These are phyloP conservation scores for Piper longum DNA, from an alignment of 164 flowering plant genomes.

Conservation along the genomic window DNA sequence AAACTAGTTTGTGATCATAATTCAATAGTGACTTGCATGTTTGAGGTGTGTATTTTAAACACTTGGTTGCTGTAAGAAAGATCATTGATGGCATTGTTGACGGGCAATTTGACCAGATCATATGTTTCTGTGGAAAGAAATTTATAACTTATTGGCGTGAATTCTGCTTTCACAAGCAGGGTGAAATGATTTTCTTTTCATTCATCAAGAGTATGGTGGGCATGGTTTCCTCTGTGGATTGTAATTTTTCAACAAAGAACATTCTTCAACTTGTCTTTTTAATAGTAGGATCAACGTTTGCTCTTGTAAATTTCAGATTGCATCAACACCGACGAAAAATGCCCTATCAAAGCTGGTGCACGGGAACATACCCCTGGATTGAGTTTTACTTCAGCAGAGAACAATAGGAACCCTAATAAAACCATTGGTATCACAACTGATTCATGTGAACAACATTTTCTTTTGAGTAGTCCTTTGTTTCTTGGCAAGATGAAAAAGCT, in stretches of 20 bases:
- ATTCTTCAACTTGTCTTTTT: no score
- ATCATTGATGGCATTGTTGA: no score
- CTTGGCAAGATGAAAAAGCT: slow-evolving; percentile 33
- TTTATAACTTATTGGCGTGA: slow-evolving; percentile 3
- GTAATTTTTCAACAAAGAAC: no score
- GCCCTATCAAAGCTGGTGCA: slow-evolving; percentile 6
- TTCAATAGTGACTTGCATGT: no score
- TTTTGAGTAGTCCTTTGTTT: slow-evolving; percentile 40
- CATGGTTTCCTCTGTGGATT: no score
- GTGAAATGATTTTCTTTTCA: no score
- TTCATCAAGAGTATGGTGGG: no score
- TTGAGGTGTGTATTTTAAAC: no score
- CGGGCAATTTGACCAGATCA: no score
- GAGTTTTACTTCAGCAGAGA: slow-evolving; percentile 11
- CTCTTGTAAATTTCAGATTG: slow-evolving; percentile 14
- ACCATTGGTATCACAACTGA: slow-evolving; percentile 4
- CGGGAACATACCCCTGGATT: slow-evolving; percentile 7
- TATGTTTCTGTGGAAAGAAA: no score
- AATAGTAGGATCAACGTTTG: not conserved
- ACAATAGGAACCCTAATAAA: slow-evolving; percentile 6
- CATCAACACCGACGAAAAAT: slow-evolving; percentile 4
- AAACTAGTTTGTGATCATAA: no score
- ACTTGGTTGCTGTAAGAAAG: no score
- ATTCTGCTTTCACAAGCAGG: not conserved
- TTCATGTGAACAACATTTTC: slow-evolving; percentile 15